These are phyloP conservation scores for Senna tora DNA, from an alignment of 306 rosid species.

Conservation along the genomic window DNA sequence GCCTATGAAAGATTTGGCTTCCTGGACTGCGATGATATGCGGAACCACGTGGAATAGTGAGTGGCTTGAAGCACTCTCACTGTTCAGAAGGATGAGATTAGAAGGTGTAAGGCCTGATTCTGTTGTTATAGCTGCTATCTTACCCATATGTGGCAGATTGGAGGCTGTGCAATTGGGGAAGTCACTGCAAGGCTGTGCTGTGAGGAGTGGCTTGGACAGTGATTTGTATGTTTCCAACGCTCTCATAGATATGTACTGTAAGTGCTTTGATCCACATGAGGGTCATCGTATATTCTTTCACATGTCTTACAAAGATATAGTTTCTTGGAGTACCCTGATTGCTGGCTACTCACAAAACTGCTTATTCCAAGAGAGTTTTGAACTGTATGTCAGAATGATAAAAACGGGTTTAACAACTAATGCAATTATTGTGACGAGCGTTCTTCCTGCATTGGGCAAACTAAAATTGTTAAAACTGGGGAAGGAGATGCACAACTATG, in stretches of 20 bases:
- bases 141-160: constrained; percentile 47
- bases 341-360: constrained; percentile 51
- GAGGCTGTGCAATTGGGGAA: constrained; percentile 49
- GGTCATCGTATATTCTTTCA: constrained; percentile 34
- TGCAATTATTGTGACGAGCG: constrained; percentile 40
- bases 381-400: constrained; percentile 43
- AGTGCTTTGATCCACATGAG: constrained; percentile 46
- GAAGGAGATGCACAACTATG: constrained; percentile 48
- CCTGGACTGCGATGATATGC: constrained; percentile 53
- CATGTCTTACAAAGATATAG: constrained; percentile 43
- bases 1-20: constrained; percentile 50
- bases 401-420: constrained; percentile 40
- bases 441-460: constrained; percentile 52
- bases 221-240: constrained; percentile 53
- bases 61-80: constrained; percentile 38
- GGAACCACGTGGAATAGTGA: constrained; percentile 45
- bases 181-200: constrained; percentile 47
- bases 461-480: constrained; percentile 51
- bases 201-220: constrained; percentile 47
- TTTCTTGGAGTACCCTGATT: constrained; percentile 55
- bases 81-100: constrained; percentile 48
- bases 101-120: constrained; percentile 48
- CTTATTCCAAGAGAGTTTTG: constrained; percentile 38
- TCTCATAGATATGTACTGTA: constrained; percentile 52
- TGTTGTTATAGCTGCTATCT: constrained; percentile 42